Base-by-base conservation (phyloP, 805 yeast genomes). In the Cyberlindnera xylosilytica region DNA sequence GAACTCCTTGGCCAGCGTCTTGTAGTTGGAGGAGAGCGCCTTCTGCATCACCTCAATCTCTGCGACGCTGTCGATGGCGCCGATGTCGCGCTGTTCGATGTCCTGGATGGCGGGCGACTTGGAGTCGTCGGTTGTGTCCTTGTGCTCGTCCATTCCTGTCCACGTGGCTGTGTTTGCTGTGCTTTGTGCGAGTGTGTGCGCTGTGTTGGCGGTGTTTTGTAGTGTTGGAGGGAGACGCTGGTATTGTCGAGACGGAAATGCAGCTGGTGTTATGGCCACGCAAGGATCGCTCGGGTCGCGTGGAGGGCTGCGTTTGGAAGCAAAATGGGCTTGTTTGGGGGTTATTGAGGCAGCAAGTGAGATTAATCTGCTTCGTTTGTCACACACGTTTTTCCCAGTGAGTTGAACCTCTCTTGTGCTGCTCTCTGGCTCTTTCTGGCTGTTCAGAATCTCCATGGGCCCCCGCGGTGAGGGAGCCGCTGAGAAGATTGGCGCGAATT, bases 21-120 rank as follows among this genome's bases (percentile, higher is more conserved):
- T 58, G 51, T 65, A 68, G 39, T 65, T 66, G 5, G 47, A 34
- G 1, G 64, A 59, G 3, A 68, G 47, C 34, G 47, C 46, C 23
- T 47, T 50, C 36, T 60, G 62, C 10, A 57, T 24, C 6, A 19
- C 4, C 16, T 53, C 58, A 4, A 59, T 50, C 39, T 47, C 44
- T 12, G 43, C 46, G 7, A 54, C 43, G 15, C 52, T 26, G 24
- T 46, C 47, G n/a, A 56, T 34, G n/a, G 34, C 30, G 12, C 35
- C 38, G 8, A 46, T 41, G 9, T 34, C 27, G 22, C 29, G 35
- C 19, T 29, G 9, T 9, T 29, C 32, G 20, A 29, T 15, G 12
- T 29, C 32, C 32, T 29, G 32, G 11, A 29, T n/a, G 32, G 4
- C 19, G 11, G 18, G 7, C 6, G 4, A 6, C 8, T 16, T 29